These are phyloP conservation scores for Agroathelia rolfsii DNA, from an alignment of 1,284 basidiomycete genomes.

Conservation along the genomic window DNA sequence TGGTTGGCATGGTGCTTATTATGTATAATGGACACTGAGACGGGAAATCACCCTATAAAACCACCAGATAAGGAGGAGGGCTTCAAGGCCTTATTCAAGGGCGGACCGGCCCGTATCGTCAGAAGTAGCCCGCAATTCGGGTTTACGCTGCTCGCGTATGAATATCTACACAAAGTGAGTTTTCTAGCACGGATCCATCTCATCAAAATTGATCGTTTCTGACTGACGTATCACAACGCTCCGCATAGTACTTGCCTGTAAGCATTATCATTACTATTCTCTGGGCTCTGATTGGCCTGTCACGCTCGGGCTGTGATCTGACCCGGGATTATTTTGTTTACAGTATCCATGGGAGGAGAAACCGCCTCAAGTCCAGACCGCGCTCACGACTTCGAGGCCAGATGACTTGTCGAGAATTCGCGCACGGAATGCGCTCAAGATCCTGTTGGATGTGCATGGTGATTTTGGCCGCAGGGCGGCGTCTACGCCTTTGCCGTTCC, in stretches of 20 bases:
- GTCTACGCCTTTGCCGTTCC: conserved; percentile 17
- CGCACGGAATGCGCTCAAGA: conserved; percentile 89
- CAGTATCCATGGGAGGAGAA: conserved; percentile 74
- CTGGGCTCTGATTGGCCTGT: conserved; percentile 15
- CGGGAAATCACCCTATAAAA: conserved; percentile 10
- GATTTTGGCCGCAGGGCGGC: conserved; percentile 61
- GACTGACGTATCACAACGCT: neutral
- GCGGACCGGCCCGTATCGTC: conserved; percentile 84
- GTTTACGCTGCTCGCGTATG: conserved; percentile 87
- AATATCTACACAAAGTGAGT: conserved; percentile 65
- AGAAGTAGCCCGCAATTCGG: conserved; percentile 86
- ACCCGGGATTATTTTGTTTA: conserved; percentile 11
- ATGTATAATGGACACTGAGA: neutral
- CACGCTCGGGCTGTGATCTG: conserved; percentile 6
- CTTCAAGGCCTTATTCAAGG: conserved; percentile 89
- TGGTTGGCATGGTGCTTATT: too few relatives aligned
- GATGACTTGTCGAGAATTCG: conserved; percentile 83
- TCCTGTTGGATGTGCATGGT: conserved; percentile 74
- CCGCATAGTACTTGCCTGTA: conserved; percentile 55
- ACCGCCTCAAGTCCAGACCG: conserved; percentile 54
- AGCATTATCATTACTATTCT: too few relatives aligned
- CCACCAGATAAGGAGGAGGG: conserved; percentile 76
- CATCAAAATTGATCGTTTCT: conserved; percentile 8
- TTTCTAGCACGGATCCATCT: conserved; percentile 3
- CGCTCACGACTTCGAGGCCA: conserved; percentile 54